These are phyloP conservation scores for Aspergillus niger DNA, from an alignment of 2,329 filamentous ascomycete species.

Conservation along the genomic window DNA sequence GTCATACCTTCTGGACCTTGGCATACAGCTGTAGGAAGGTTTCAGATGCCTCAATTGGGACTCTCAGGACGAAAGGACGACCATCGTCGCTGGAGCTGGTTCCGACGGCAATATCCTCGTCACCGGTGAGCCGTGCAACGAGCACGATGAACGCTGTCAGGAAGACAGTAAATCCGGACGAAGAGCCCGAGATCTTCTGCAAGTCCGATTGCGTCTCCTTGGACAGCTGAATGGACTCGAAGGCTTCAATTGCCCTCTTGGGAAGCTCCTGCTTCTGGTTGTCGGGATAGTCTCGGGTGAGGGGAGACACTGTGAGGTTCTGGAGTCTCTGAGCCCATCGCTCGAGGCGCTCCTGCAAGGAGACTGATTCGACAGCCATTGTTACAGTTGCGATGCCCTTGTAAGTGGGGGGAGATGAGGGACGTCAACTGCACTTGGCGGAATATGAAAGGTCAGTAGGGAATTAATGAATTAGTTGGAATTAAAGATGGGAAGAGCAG, in stretches of 20 bases:
- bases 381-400: conserved; percentile 27
- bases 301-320: conserved; percentile 46
- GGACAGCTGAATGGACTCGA: conserved; percentile 44
- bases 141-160: conserved; percentile 48
- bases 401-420: neutral
- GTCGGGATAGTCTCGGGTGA: conserved; percentile 49
- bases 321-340: conserved; percentile 46
- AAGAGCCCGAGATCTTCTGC: conserved; percentile 39
- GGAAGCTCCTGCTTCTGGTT: conserved; percentile 38
- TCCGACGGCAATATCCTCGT: conserved; percentile 52
- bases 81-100: conserved; percentile 48
- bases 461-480: neutral
- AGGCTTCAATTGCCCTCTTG: conserved; percentile 46
- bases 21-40: conserved; percentile 44
- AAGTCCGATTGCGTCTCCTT: conserved; percentile 40
- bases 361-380: conserved; percentile 37
- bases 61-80: conserved; percentile 48
- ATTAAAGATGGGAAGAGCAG: neutral
- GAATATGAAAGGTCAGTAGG: neutral
- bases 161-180: conserved; percentile 44
- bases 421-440: neutral
- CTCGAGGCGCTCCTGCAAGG: conserved; percentile 43
- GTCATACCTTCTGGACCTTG: conserved; percentile 43
- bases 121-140: conserved; percentile 50
- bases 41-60: conserved; percentile 44